Percentiles rank a stretch among this genome's conserved stretches.
phyloP scores from a whole-genome alignment of 805 yeast genomes.

The Candida fluviatilis region DNA sequence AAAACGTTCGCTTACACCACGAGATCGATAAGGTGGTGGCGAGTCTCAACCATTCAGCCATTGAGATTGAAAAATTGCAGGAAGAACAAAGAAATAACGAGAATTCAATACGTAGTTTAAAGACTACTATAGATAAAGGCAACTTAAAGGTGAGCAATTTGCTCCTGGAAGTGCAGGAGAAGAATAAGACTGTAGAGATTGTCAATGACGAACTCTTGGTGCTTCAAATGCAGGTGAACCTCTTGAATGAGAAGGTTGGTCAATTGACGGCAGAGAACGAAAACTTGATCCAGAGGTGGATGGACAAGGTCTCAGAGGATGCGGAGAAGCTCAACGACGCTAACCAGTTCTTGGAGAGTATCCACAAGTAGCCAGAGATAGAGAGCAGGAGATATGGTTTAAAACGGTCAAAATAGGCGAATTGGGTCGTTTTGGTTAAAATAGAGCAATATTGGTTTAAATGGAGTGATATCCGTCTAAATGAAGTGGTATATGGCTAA shows the following conservation, averaged over 20 bases:
- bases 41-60: conserved; percentile 21
- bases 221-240: conserved; percentile 52
- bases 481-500: too few species aligned
- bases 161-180: conserved; percentile 33
- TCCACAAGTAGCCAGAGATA: not conserved
- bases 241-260: conserved; percentile 30
- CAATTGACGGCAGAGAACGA: conserved; percentile 47
- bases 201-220: conserved; percentile 67
- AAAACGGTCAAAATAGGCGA: too few species aligned
- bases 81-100: conserved; percentile 8
- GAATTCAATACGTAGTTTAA: conserved; percentile 12
- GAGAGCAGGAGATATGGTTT: too few species aligned
- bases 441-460: too few species aligned
- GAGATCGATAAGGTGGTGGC: conserved; percentile 20
- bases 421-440: too few species aligned
- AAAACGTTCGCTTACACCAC: conserved; percentile 14
- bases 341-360: conserved; percentile 19
- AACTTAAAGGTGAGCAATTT: conserved; percentile 18
- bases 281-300: conserved; percentile 43
- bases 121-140: conserved; percentile 15
- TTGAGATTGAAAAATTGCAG: conserved; percentile 22
- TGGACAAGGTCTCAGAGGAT: conserved; percentile 44
- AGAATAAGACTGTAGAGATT: conserved; percentile 53
- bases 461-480: too few species aligned
- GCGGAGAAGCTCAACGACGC: conserved; percentile 57